A percentile compares a stretch with the other conserved stretches of the same genome.
Evolutionary conservation across 2,329 filamentous ascomycete genomes (phyloP).

Genomic region (Didymella exigua): DNA sequence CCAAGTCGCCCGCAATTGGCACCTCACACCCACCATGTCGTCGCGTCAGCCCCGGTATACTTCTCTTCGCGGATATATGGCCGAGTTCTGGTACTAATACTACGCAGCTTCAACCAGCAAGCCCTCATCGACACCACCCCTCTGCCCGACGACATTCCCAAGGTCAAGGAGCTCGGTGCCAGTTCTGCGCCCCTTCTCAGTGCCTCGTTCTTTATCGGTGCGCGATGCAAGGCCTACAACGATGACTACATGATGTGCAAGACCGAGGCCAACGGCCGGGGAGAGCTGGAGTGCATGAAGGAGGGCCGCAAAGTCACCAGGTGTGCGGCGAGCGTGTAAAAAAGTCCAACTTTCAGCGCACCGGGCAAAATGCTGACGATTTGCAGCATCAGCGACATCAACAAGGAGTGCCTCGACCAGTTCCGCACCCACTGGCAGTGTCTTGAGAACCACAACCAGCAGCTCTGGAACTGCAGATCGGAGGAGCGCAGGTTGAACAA

Average conservation of each 20-base stretch:
- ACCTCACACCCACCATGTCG: slow-evolving; percentile 60
- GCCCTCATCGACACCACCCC: slow-evolving; percentile 95
- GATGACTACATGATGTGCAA: slow-evolving; percentile 99
- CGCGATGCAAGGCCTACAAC: slow-evolving; percentile 92
- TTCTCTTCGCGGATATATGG: slow-evolving; percentile 10
- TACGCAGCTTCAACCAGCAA: slow-evolving; percentile 85
- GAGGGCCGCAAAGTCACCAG: slow-evolving; percentile 95
- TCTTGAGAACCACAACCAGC: slow-evolving; percentile 96
- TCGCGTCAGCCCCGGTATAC: slow-evolving; percentile 64
- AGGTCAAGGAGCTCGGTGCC: slow-evolving; percentile 90
- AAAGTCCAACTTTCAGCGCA: not conserved
- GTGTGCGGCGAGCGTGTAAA: slow-evolving; percentile 92
- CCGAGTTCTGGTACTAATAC: slow-evolving; percentile 28
- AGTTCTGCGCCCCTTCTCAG: slow-evolving; percentile 91
- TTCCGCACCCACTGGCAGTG: slow-evolving; percentile 96
- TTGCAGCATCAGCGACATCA: slow-evolving; percentile 86
- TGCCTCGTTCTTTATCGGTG: slow-evolving; percentile 95
- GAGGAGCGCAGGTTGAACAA: slow-evolving; percentile 89
- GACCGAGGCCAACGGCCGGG: slow-evolving; percentile 85
- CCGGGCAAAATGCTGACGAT: slow-evolving; percentile 6
- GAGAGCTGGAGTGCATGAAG: slow-evolving; percentile 93
- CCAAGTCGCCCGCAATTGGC: slow-evolving; percentile 47
- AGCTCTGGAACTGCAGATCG: slow-evolving; percentile 92
- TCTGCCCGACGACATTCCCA: slow-evolving; percentile 87
- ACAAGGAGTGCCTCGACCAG: slow-evolving; percentile 87